phyloP scores from a whole-genome alignment of 2,329 filamentous ascomycete species.

The Daldinia sp. region DNA sequence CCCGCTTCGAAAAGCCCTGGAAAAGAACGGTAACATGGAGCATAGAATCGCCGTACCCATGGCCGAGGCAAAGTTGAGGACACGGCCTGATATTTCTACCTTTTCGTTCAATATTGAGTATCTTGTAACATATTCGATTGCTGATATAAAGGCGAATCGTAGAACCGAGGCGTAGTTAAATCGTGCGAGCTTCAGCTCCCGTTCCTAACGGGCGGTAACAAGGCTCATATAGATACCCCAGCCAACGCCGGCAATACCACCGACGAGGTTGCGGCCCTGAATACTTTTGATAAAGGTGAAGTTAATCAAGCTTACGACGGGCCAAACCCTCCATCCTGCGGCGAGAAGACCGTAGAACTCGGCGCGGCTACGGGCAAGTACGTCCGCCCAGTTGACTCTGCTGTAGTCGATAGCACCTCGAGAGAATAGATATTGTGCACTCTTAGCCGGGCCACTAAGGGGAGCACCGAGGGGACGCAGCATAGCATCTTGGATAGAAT shows the following conservation, averaged over 20 bases:
- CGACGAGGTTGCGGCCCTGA: slow-evolving; percentile 76
- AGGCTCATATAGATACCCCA: slow-evolving; percentile 84
- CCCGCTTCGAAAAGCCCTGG: neutral
- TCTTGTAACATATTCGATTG: neutral
- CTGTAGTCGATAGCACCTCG: slow-evolving; percentile 59
- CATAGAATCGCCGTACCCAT: neutral
- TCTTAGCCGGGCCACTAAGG: slow-evolving; percentile 53
- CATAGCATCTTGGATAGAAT: slow-evolving; percentile 67
- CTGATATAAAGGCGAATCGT: slow-evolving; percentile 7
- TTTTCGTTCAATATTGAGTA: neutral
- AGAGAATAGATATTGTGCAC: slow-evolving; percentile 47
- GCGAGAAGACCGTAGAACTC: slow-evolving; percentile 74
- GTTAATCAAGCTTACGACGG: slow-evolving; percentile 75
- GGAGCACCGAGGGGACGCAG: slow-evolving; percentile 48
- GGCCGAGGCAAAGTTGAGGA: too few species aligned
- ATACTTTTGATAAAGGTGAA: slow-evolving; percentile 78
- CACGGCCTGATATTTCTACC: neutral
- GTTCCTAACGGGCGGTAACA: slow-evolving; percentile 57
- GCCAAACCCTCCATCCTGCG: slow-evolving; percentile 81
- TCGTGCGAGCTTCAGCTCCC: neutral
- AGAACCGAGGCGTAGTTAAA: neutral
- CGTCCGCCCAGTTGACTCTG: slow-evolving; percentile 59
- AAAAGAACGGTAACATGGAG: neutral
- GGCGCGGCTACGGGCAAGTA: slow-evolving; percentile 58
- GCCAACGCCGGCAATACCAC: slow-evolving; percentile 76